Evolutionary conservation across 495 filamentous ascomycete genomes (phyloP).

Genomic region (Oidiodendron maius): DNA sequence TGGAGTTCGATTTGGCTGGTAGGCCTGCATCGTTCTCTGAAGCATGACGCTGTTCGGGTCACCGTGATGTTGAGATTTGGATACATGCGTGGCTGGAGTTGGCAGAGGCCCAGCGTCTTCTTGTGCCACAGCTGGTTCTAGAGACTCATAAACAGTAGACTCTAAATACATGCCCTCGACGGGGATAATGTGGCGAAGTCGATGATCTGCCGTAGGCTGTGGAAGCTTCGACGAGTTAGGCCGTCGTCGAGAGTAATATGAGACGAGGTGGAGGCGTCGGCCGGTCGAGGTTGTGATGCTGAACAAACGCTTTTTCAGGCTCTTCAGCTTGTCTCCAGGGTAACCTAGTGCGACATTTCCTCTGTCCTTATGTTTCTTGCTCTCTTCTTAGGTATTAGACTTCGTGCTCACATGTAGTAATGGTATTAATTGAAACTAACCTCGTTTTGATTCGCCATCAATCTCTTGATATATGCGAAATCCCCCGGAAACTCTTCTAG

Average conservation of each 20-base stretch:
- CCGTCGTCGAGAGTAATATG: slow-evolving; percentile 79
- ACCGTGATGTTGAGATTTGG: slow-evolving; percentile 13
- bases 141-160: slow-evolving; percentile 83
- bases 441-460: slow-evolving; percentile 96
- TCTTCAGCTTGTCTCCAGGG: slow-evolving; percentile 95
- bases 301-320: slow-evolving; percentile 98
- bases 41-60: slow-evolving; percentile 11
- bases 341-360: slow-evolving; percentile 88
- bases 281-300: slow-evolving; percentile 89
- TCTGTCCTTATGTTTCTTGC: slow-evolving; percentile 69
- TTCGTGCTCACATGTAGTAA: slow-evolving; percentile 61
- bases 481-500: slow-evolving; percentile 93
- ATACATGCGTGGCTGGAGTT: no score
- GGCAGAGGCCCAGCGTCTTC: slow-evolving; percentile 23
- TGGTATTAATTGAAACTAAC: slow-evolving; percentile 55
- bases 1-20: slow-evolving; percentile 24
- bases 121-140: slow-evolving; percentile 34
- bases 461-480: slow-evolving; percentile 97
- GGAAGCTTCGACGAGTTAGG: slow-evolving; percentile 59
- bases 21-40: slow-evolving; percentile 18
- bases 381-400: slow-evolving; percentile 69
- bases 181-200: slow-evolving; percentile 77
- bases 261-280: slow-evolving; percentile 93
- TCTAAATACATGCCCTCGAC: slow-evolving; percentile 94
- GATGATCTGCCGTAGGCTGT: slow-evolving; percentile 73